phyloP scores from a whole-genome alignment of 225 moss, liverwort and hornwort genomes.

The Sphagnum contortum region DNA sequence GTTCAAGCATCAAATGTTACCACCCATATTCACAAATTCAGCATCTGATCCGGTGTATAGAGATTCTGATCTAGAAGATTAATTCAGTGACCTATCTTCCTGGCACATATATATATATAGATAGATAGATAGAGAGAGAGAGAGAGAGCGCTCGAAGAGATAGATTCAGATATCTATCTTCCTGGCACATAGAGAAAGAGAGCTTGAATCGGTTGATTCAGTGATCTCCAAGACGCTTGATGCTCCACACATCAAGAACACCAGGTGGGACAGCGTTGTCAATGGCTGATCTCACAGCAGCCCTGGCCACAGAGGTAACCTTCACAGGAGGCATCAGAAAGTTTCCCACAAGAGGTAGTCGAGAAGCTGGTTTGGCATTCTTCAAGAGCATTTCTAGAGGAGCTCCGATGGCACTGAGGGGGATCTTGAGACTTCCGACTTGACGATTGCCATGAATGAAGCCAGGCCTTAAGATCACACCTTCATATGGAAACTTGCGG shows the following conservation, averaged over 20 bases:
- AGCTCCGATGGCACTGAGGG: conserved; percentile 52
- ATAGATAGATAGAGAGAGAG: too few species aligned
- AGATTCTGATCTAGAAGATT: too few species aligned
- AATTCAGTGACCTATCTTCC: too few species aligned
- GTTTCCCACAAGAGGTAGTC: conserved; percentile 62
- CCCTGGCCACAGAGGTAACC: conserved; percentile 62
- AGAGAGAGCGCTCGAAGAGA: too few species aligned
- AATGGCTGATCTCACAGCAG: conserved; percentile 62
- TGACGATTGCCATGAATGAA: conserved; percentile 80
- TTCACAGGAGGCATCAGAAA: conserved; percentile 73
- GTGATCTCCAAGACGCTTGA: conserved; percentile 45
- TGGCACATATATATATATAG: too few species aligned
- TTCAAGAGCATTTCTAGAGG: conserved; percentile 67
- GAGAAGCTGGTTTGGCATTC: conserved; percentile 36
- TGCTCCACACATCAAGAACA: conserved; percentile 81
- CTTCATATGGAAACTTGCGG: conserved; percentile 60
- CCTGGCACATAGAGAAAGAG: too few species aligned
- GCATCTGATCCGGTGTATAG: too few species aligned
- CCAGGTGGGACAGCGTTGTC: conserved; percentile 78
- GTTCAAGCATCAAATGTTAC: too few species aligned
- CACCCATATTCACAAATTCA: too few species aligned
- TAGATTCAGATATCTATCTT: too few species aligned
- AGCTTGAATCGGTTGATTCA: background rate
- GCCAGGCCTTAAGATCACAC: conserved; percentile 72
- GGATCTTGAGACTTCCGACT: conserved; percentile 59